Conservation (phyloP, 179 eudicot species). For the Amaranthus tricolor region DNA sequence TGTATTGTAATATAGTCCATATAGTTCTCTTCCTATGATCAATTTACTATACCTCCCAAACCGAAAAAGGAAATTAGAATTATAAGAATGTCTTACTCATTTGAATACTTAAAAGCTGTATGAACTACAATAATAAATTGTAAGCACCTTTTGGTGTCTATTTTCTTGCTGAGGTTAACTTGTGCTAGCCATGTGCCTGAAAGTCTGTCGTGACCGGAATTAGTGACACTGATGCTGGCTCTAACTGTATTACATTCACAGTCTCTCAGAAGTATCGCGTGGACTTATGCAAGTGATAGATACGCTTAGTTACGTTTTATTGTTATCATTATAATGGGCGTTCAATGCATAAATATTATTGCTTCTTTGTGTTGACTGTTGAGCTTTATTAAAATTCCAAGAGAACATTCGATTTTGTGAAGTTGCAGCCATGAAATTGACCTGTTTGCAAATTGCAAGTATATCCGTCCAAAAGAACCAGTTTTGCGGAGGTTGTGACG, state of each 20-base stretch:
- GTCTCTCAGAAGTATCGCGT: neutral
- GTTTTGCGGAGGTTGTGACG: too few relatives aligned
- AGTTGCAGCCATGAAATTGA: neutral
- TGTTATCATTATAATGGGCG: neutral
- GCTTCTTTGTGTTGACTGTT: neutral
- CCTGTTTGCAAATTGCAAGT: neutral
- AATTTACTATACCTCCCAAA: neutral
- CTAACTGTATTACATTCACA: neutral
- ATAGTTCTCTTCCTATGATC: neutral
- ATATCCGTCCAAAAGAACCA: too few relatives aligned
- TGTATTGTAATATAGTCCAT: neutral
- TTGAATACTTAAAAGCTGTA: neutral
- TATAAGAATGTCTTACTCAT: neutral
- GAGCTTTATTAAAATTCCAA: neutral
- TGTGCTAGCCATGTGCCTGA: slow-evolving; percentile 1
- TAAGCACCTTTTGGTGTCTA: neutral
- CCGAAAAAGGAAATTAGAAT: neutral
- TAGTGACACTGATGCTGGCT: neutral
- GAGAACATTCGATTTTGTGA: neutral
- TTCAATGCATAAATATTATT: neutral
- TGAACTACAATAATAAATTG: neutral
- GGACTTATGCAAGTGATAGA: neutral
- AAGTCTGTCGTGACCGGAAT: neutral
- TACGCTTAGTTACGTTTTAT: neutral
- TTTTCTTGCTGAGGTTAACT: neutral